Evolutionary conservation across 2,329 filamentous ascomycete species (phyloP).

Genomic region (Cercospora nicotianae): DNA sequence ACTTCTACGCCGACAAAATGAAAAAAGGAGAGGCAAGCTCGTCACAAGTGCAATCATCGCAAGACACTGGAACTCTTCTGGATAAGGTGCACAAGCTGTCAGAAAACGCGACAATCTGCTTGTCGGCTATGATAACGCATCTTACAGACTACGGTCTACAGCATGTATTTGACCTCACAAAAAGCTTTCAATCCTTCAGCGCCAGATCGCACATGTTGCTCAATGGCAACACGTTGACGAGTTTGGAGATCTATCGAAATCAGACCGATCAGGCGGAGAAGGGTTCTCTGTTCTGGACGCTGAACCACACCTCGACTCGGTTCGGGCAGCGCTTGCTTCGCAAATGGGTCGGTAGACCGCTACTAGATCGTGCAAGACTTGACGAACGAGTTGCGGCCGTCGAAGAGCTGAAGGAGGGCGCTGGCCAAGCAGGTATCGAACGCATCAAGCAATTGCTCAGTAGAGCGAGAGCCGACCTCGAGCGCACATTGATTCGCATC

Average conservation of each 20-base stretch:
- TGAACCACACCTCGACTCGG: conserved; percentile 87
- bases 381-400: conserved; percentile 81
- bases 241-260: conserved; percentile 93
- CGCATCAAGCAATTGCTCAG: conserved; percentile 70
- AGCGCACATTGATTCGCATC: conserved; percentile 89
- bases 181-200: conserved; percentile 95
- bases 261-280: conserved; percentile 81
- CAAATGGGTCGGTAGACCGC: conserved; percentile 90
- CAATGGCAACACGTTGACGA: conserved; percentile 91
- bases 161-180: conserved; percentile 93
- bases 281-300: conserved; percentile 91
- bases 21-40: conserved; percentile 49
- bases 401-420: conserved; percentile 74
- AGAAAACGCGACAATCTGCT: conserved; percentile 82
- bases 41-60: conserved; percentile 47
- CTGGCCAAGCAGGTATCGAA: conserved; percentile 67
- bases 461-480: conserved; percentile 76
- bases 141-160: conserved; percentile 88
- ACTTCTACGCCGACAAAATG: conserved; percentile 87
- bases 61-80: conserved; percentile 61
- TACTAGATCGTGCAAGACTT: conserved; percentile 72
- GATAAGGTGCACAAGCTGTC: conserved; percentile 85
- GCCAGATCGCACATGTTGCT: conserved; percentile 92
- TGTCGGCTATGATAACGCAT: conserved; percentile 95
- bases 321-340: conserved; percentile 85